Evolutionary conservation across 2,329 filamentous ascomycete species (phyloP), one percentile per base, ranked within the genome.

Genomic region (Stachybotrys elegans): DNA sequence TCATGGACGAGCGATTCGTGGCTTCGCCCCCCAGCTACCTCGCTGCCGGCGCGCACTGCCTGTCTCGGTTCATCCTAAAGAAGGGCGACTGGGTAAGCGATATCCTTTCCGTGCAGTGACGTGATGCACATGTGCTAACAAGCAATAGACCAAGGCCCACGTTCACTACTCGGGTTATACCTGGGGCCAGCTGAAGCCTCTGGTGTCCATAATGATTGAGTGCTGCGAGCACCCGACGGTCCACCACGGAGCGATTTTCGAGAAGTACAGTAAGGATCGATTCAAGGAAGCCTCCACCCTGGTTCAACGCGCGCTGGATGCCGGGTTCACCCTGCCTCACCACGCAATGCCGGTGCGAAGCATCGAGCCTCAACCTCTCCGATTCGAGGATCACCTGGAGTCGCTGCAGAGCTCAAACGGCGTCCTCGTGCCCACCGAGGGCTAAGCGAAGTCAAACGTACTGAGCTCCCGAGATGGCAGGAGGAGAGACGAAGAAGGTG

Each of bases 1-100:
- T 97, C 63, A 96, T 97, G 90, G 93, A 98, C 61, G 91, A 97
- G 72, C 86, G 92, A 17, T 97, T 98, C 59, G 89, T 98, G 27
- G 88, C 87, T 21, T 89, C 86, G 55, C 86, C 88, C 23, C 88
- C 92, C 3, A 96, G 91, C 74, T 97, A 88, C 62, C 71, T 92
- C 42, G 88, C 93, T 44, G 93, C 93, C 16, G 92, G 88, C 22
- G 88, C 93, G 20, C 93, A 98, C 65, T 97, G 91, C 62, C 73
- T 98, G 41, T 88, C 93, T 32, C 85, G 92, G 47, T 67, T 92
- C 58, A 88, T 98, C 75, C 72, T 98, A 47, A 82, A 83, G 62
- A 96, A 95, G 73, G 93, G 93, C 51, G 81, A 85, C 51, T 98
- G 93, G 93, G 89, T 95, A 81, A 67, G 87, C 73, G 43, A 3